Evolutionary conservation across 2,329 filamentous ascomycete genomes (phyloP).

Genomic region (Apiospora saccharicola): DNA sequence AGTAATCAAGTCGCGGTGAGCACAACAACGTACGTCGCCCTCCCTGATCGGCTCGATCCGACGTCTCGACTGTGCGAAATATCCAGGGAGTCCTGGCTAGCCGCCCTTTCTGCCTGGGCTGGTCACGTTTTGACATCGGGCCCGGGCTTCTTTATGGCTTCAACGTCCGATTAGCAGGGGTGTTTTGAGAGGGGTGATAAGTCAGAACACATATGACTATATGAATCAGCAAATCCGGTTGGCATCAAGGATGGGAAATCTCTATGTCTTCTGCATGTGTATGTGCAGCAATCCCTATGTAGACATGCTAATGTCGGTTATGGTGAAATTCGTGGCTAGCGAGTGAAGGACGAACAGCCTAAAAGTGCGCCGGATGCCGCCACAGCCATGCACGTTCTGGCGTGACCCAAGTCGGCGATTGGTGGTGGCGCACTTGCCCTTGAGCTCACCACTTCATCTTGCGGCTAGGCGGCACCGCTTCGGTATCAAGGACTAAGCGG

Average conservation of each 20-base stretch:
- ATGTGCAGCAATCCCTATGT: slow-evolving; percentile 9
- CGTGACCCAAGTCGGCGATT: slow-evolving; percentile 3
- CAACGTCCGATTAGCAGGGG: slow-evolving; percentile 1
- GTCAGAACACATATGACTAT: background rate
- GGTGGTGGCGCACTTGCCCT: slow-evolving; percentile 14
- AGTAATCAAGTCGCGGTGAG: slow-evolving; percentile 3
- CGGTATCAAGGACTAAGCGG: background rate
- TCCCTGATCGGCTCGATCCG: slow-evolving; percentile 21
- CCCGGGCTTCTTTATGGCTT: background rate
- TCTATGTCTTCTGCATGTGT: background rate
- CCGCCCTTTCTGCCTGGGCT: background rate
- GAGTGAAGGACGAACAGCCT: background rate
- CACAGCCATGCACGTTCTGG: slow-evolving; percentile 9
- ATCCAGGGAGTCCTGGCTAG: slow-evolving; percentile 14
- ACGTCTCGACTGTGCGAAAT: slow-evolving; percentile 10
- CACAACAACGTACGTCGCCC: background rate
- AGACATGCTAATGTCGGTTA: slow-evolving; percentile 13
- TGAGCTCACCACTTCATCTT: background rate
- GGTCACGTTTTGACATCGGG: background rate
- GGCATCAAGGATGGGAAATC: background rate
- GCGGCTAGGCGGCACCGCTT: slow-evolving; percentile 14
- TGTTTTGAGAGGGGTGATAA: background rate
- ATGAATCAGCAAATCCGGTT: background rate
- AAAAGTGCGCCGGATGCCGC: slow-evolving; percentile 13
- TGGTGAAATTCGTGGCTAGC: slow-evolving; percentile 13